Evolutionary conservation across 2,329 filamentous ascomycete species (phyloP).

Genomic region (Fusarium nisikadoi): DNA sequence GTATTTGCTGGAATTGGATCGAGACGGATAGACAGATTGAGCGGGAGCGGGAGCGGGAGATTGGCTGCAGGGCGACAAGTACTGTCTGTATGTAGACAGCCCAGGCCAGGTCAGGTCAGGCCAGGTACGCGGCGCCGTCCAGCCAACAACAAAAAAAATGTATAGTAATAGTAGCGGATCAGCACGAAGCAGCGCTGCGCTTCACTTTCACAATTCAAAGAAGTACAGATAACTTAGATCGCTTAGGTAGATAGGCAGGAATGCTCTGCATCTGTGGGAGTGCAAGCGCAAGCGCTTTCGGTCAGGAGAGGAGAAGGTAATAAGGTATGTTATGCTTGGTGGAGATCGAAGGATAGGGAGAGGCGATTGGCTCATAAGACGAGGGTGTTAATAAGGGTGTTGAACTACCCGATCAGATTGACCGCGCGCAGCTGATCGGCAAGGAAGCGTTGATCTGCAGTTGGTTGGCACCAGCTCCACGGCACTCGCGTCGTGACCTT

Average conservation of each 20-base stretch:
- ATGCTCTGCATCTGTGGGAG: not conserved
- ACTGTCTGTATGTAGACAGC: not conserved
- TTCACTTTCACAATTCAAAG: not conserved
- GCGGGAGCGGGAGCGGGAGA: conserved; percentile 25
- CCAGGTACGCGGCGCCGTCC: conserved; percentile 6
- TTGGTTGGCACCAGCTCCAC: not conserved
- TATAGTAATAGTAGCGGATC: conserved; percentile 11
- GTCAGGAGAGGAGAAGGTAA: conserved; percentile 4
- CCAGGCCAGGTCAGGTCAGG: not conserved
- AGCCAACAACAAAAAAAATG: conserved; percentile 18
- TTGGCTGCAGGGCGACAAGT: not conserved
- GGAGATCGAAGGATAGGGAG: conserved; percentile 19
- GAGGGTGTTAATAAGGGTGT: conserved; percentile 6
- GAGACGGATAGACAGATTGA: conserved; percentile 4
- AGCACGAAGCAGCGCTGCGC: not conserved
- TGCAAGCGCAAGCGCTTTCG: not conserved
- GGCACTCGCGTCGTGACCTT: not conserved
- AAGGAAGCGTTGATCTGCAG: not conserved
- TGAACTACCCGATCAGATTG: not conserved
- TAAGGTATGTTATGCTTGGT: not conserved
- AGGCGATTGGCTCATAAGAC: conserved; percentile 34
- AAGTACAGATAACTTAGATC: not conserved
- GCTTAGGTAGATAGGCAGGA: not conserved
- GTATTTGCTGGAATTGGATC: not conserved
- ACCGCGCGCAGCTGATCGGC: not conserved